These are phyloP conservation scores for Podospora australis DNA, from an alignment of 495 filamentous ascomycete species.

Conservation along the genomic window DNA sequence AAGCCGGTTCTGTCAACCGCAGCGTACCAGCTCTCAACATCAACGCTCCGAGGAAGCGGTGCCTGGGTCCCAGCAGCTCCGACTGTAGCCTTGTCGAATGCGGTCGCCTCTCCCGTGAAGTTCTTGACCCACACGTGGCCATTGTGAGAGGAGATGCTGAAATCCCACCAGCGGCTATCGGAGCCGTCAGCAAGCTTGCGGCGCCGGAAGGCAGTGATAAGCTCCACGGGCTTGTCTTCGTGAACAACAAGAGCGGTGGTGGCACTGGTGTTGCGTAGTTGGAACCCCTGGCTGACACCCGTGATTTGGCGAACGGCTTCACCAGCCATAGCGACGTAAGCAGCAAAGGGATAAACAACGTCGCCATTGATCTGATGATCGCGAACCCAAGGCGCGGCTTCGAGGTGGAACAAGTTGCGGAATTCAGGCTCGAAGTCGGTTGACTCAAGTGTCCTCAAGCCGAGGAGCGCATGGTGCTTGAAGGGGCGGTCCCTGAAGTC, in stretches of 20 bases:
- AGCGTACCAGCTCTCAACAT: slow-evolving; percentile 17
- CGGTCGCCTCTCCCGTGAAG: slow-evolving; percentile 32
- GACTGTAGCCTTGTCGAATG: not conserved
- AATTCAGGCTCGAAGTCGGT: slow-evolving; percentile 26
- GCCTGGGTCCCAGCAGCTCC: too few relatives aligned
- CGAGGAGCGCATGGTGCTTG: slow-evolving; percentile 37
- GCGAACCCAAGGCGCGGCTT: slow-evolving; percentile 37
- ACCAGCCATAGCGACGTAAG: slow-evolving; percentile 37
- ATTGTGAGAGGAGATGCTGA: slow-evolving; percentile 35
- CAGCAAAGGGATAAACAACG: slow-evolving; percentile 40
- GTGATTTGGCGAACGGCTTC: slow-evolving; percentile 32
- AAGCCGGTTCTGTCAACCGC: slow-evolving; percentile 9
- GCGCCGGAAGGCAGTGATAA: slow-evolving; percentile 36
- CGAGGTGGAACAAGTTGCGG: slow-evolving; percentile 33
- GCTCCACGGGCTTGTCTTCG: slow-evolving; percentile 28
- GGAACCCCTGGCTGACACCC: slow-evolving; percentile 22
- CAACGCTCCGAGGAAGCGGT: slow-evolving; percentile 6
- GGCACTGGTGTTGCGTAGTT: slow-evolving; percentile 28
- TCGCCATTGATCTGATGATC: slow-evolving; percentile 34
- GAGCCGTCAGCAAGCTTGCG: slow-evolving; percentile 26
- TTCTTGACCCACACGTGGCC: slow-evolving; percentile 36
- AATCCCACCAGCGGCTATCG: slow-evolving; percentile 39
- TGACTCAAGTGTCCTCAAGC: slow-evolving; percentile 32
- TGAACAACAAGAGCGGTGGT: slow-evolving; percentile 33
- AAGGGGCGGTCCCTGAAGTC: slow-evolving; percentile 36